These are phyloP conservation scores for Magnolia officinalis DNA, from an alignment of 164 flowering plant genomes.

Conservation along the genomic window DNA sequence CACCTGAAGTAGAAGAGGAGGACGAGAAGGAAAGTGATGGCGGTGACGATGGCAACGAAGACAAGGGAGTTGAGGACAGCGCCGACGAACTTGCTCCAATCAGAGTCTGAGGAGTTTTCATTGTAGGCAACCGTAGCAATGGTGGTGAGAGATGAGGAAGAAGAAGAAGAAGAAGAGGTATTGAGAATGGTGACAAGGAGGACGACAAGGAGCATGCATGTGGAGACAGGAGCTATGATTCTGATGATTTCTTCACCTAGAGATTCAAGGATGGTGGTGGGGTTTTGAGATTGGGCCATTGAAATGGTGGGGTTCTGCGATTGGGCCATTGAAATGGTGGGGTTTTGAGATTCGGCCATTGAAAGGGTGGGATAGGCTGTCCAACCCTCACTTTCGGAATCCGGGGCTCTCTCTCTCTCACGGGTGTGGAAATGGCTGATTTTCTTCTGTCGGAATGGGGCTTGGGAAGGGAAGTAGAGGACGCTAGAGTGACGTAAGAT, in stretches of 20 bases:
- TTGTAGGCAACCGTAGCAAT: constrained; percentile 70
- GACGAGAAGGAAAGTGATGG: constrained; percentile 69
- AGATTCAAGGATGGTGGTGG: constrained; percentile 50
- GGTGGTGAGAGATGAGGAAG: constrained; percentile 33
- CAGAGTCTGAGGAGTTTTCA: constrained; percentile 63
- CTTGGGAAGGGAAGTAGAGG: too few relatives aligned
- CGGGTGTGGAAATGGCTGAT: too few relatives aligned
- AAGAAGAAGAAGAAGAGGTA: constrained; percentile 28
- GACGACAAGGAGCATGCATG: constrained; percentile 86
- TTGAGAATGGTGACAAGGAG: constrained; percentile 62
- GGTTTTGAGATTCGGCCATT: not conserved
- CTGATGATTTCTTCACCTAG: constrained; percentile 84
- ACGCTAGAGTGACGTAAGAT: too few relatives aligned
- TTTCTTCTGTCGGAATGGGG: too few relatives aligned
- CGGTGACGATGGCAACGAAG: constrained; percentile 73
- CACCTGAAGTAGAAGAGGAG: constrained; percentile 83
- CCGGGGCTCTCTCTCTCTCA: not conserved
- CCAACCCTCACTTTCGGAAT: not conserved
- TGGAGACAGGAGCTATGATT: constrained; percentile 82
- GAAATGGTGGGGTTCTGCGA: not conserved
- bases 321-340: not conserved
- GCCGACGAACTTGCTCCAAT: constrained; percentile 82
- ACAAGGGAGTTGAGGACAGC: constrained; percentile 85
- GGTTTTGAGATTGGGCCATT: not conserved
- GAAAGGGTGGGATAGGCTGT: not conserved